Conservation (phyloP, 2,329 filamentous ascomycete species). For the Apiospora saccharicola region DNA sequence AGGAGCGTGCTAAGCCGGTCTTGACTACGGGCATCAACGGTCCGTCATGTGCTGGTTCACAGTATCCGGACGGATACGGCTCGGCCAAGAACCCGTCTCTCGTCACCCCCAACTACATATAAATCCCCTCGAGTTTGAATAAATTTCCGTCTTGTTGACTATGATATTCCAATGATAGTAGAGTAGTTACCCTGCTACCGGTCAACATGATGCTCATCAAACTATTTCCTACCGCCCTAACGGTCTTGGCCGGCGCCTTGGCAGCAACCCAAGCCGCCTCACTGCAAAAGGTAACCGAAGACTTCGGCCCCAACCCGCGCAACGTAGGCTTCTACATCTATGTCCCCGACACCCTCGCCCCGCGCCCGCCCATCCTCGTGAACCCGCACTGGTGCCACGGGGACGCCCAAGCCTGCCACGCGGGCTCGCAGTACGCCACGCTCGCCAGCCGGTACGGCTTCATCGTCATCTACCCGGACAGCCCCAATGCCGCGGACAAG, state of each 20-base stretch:
- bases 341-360: constrained; percentile 50
- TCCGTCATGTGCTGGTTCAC: constrained; percentile 7
- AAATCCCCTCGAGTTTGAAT: not conserved
- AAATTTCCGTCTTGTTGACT: fast-evolving
- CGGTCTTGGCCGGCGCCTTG: not conserved
- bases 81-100: not conserved
- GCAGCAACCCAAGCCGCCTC: constrained; percentile 32
- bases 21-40: not conserved
- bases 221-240: not conserved
- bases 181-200: not conserved
- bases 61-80: not conserved
- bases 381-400: constrained; percentile 66
- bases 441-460: constrained; percentile 62
- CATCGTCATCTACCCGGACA: constrained; percentile 52
- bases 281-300: constrained; percentile 38
- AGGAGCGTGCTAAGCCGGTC: not conserved
- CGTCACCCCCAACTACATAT: not conserved
- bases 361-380: constrained; percentile 59
- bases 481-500: constrained; percentile 30
- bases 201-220: not conserved
- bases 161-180: too few relatives aligned
- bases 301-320: constrained; percentile 56
- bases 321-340: constrained; percentile 62
- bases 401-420: constrained; percentile 57
- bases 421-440: constrained; percentile 58